Conservation (phyloP, 2,329 filamentous ascomycete species). For the Ophiocordyceps sinensis region DNA sequence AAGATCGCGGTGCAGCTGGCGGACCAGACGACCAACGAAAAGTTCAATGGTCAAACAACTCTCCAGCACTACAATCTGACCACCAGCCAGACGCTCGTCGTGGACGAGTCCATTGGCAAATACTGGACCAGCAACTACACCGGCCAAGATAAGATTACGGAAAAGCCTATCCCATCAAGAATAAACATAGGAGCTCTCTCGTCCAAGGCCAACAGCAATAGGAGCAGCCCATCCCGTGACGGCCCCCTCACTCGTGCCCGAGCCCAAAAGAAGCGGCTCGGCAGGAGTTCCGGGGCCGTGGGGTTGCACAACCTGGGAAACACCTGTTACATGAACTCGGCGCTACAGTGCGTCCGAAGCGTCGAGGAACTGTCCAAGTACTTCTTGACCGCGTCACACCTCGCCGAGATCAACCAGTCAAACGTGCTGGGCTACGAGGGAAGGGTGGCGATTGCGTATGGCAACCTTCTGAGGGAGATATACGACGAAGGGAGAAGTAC, state of each 20-base stretch:
- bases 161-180: slow-evolving; percentile 21
- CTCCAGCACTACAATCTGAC: slow-evolving; percentile 53
- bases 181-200: slow-evolving; percentile 11
- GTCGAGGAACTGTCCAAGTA: slow-evolving; percentile 90
- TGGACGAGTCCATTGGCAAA: slow-evolving; percentile 63
- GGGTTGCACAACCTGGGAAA: slow-evolving; percentile 87
- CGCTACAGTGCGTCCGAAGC: slow-evolving; percentile 83
- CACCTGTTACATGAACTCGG: slow-evolving; percentile 98
- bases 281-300: slow-evolving; percentile 59
- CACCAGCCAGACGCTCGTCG: slow-evolving; percentile 62
- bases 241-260: slow-evolving; percentile 57
- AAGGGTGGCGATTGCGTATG: slow-evolving; percentile 75
- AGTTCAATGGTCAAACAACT: slow-evolving; percentile 62
- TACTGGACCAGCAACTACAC: slow-evolving; percentile 40
- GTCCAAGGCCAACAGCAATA: slow-evolving; percentile 35
- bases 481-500: slow-evolving; percentile 58
- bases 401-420: slow-evolving; percentile 65
- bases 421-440: slow-evolving; percentile 82
- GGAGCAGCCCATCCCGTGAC: slow-evolving; percentile 51
- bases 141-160: slow-evolving; percentile 16
- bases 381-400: slow-evolving; percentile 63
- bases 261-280: slow-evolving; percentile 52
- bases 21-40: slow-evolving; percentile 58
- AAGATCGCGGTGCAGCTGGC: slow-evolving; percentile 11
- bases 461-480: slow-evolving; percentile 59